These are phyloP conservation scores for Xerocomus potaroensis DNA, from an alignment of 768 basidiomycete species.

Conservation along the genomic window DNA sequence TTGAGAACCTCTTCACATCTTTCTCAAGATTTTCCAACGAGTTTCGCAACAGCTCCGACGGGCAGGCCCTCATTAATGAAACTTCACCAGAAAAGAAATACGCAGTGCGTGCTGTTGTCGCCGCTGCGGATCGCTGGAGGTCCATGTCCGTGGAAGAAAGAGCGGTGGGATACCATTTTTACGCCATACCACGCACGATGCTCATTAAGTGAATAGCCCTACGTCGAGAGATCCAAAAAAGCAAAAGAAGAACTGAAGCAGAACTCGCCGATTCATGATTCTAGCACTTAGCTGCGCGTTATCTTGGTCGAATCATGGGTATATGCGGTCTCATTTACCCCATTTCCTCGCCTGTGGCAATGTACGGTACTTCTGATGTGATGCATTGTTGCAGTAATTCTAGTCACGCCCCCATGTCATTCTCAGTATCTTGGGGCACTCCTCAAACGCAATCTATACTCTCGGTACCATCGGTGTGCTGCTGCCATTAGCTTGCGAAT, in stretches of 20 bases:
- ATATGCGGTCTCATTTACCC: constrained; percentile 4
- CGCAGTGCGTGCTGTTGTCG: constrained; percentile 3
- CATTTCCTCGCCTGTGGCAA: background rate
- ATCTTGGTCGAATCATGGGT: background rate
- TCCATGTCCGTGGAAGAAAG: constrained; percentile 31
- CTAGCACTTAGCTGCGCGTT: background rate
- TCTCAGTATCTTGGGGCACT: background rate
- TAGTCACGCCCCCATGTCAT: background rate
- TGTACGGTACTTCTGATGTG: constrained; percentile 6
- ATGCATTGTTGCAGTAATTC: constrained; percentile 10
- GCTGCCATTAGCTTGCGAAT: no score
- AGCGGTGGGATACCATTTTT: constrained; percentile 16
- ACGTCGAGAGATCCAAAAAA: constrained; percentile 15
- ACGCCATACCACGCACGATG: background rate
- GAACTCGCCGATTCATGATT: constrained; percentile 6
- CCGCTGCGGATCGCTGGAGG: constrained; percentile 28
- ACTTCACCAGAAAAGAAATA: background rate
- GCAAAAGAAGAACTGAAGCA: constrained; percentile 11
- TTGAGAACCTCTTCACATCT: background rate
- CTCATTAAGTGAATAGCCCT: constrained; percentile 16
- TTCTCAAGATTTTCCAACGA: constrained; percentile 18
- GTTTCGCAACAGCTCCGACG: constrained; percentile 16
- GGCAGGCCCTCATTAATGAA: constrained; percentile 11
- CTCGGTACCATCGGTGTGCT: no score
- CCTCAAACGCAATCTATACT: constrained; percentile 4